A percentile compares a stretch with the other conserved stretches of the same genome.
Evolutionary conservation across 2,329 filamentous ascomycete genomes (phyloP).

Genomic region (Sclerotinia glacialis): DNA sequence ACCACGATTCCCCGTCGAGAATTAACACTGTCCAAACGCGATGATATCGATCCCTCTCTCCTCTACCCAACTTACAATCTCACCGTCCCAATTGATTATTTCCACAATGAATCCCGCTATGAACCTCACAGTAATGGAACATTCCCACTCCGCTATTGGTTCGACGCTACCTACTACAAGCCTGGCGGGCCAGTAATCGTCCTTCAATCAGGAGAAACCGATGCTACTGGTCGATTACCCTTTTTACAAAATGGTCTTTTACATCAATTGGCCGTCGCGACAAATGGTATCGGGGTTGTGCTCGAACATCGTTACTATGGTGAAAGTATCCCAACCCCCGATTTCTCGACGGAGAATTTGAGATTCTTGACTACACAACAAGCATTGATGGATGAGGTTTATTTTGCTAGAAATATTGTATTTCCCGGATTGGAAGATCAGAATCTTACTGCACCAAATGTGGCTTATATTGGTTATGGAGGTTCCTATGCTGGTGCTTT

Average conservation of each 20-base stretch:
- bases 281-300: slow-evolving; percentile 72
- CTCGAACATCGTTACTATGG: slow-evolving; percentile 90
- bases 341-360: slow-evolving; percentile 67
- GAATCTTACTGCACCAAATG: slow-evolving; percentile 62
- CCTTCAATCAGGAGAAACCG: slow-evolving; percentile 69
- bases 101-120: slow-evolving; percentile 75
- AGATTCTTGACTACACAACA: slow-evolving; percentile 84
- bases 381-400: slow-evolving; percentile 75
- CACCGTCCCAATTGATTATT: slow-evolving; percentile 64
- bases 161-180: slow-evolving; percentile 73
- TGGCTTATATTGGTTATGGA: slow-evolving; percentile 76
- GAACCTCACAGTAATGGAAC: slow-evolving; percentile 68
- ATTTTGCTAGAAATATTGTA: slow-evolving; percentile 71
- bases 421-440: slow-evolving; percentile 67
- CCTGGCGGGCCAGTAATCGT: slow-evolving; percentile 78
- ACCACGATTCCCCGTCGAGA: slow-evolving; percentile 27
- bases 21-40: slow-evolving; percentile 21
- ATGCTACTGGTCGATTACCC: slow-evolving; percentile 58
- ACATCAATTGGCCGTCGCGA: slow-evolving; percentile 65
- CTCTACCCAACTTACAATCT: slow-evolving; percentile 41
- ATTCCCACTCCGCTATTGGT: slow-evolving; percentile 78
- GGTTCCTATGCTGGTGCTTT: slow-evolving; percentile 82
- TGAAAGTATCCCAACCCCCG: slow-evolving; percentile 63
- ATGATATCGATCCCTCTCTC: slow-evolving; percentile 29
- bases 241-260: slow-evolving; percentile 78